A percentile compares a stretch with the other conserved stretches of the same genome.
phyloP scores from a whole-genome alignment of 371 early-diverging fungal genomes.

The Batkoa obscura region DNA sequence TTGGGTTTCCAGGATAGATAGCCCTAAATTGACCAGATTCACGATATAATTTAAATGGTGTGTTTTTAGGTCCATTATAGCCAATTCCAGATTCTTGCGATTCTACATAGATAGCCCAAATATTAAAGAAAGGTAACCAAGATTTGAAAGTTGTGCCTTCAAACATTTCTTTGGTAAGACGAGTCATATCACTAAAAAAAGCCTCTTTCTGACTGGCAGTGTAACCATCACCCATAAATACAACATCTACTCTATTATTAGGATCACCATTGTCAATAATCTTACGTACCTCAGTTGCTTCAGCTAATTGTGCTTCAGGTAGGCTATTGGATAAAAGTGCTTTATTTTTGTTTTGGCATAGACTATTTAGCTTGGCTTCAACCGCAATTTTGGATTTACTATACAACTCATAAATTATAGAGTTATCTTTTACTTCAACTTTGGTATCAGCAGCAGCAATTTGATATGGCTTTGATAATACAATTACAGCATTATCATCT shows the following conservation, averaged over 20 bases:
- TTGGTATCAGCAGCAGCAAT: not conserved
- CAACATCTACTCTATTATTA: conserved; percentile 29
- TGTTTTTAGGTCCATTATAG: conserved; percentile 19
- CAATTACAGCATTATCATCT: not conserved
- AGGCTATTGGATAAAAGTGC: no score
- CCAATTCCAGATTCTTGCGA: conserved; percentile 29
- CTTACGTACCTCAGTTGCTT: not conserved
- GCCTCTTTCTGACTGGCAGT: conserved; percentile 19
- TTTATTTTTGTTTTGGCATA: not conserved
- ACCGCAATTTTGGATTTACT: not conserved
- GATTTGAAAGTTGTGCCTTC: conserved; percentile 23
- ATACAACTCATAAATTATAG: not conserved
- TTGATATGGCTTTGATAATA: not conserved
- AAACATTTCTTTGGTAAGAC: conserved; percentile 26
- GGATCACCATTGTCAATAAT: conserved; percentile 14
- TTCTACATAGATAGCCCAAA: conserved; percentile 29
- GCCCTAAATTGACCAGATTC: conserved; percentile 37
- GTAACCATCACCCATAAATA: conserved; percentile 46
- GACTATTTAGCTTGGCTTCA: not conserved
- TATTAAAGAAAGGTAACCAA: conserved; percentile 28
- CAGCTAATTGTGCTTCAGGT: not conserved
- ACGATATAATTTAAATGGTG: conserved; percentile 31
- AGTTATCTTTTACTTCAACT: no score
- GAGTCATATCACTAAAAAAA: conserved; percentile 27
- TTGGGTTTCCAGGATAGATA: conserved; percentile 22